Percentiles rank a stretch among this genome's conserved stretches.
Conservation (phyloP, 1,284 basidiomycete genomes). For the Thecaphora frezii region DNA sequence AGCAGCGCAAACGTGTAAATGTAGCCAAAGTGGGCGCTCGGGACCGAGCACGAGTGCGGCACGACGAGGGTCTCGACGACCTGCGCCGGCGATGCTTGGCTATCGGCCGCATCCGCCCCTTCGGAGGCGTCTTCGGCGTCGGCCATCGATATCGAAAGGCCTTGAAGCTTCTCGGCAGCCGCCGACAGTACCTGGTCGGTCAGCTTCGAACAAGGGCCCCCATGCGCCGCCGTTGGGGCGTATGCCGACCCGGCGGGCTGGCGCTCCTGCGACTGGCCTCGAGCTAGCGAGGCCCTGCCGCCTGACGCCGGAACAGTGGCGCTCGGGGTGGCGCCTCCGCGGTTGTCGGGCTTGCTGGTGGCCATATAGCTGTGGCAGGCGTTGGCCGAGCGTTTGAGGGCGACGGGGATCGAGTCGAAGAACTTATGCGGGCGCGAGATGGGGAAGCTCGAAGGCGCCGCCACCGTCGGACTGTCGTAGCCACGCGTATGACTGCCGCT, state of each 20-base stretch:
- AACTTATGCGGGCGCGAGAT: conserved; percentile 50
- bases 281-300: no score
- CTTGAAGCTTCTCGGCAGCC: conserved; percentile 20
- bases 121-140: not conserved
- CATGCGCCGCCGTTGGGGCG: no score
- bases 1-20: conserved; percentile 80
- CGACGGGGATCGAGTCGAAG: conserved; percentile 60
- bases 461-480: conserved; percentile 28
- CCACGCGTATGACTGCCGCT: conserved; percentile 1
- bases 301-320: no score
- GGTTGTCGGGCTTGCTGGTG: no score
- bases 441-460: conserved; percentile 17
- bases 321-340: no score
- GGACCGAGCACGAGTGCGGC: conserved; percentile 22
- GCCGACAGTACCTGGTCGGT: conserved; percentile 23
- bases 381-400: conserved; percentile 23
- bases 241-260: conserved; percentile 3
- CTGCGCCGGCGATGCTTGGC: no score
- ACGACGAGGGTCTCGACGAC: conserved; percentile 20
- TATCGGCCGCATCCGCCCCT: not conserved
- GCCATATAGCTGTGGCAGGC: no score
- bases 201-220: no score
- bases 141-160: conserved; percentile 2
- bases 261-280: conserved; percentile 16
- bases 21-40: conserved; percentile 90